phyloP scores from a whole-genome alignment of 2,329 filamentous ascomycete genomes.

The Calonectria pauciramosa region DNA sequence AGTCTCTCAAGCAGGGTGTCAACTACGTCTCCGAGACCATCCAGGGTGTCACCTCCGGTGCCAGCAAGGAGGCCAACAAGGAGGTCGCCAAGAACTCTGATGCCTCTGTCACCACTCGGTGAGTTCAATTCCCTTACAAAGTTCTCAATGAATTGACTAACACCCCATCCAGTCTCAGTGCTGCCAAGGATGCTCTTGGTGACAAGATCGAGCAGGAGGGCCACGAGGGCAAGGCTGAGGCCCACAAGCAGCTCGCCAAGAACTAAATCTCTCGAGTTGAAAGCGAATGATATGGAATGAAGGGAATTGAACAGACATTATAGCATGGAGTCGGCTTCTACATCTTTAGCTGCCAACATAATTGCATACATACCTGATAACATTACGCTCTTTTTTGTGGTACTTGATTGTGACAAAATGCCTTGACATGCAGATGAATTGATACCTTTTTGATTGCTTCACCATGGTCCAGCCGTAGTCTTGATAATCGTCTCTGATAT shows the following conservation, averaged over 20 bases:
- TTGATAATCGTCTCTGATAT: neutral
- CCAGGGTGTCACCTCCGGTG: constrained; percentile 68
- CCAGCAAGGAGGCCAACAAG: constrained; percentile 81
- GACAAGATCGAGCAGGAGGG: constrained; percentile 61
- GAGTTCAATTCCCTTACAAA: constrained; percentile 38
- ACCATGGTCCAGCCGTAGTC: accelerated
- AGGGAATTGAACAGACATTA: neutral
- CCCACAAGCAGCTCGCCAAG: constrained; percentile 56
- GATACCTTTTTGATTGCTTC: neutral
- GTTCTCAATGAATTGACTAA: constrained; percentile 45
- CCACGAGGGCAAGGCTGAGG: constrained; percentile 59
- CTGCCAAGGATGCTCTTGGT: constrained; percentile 63
- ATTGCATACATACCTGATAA: neutral
- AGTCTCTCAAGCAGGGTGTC: constrained; percentile 70
- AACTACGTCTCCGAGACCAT: constrained; percentile 79
- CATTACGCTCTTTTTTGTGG: too few species aligned
- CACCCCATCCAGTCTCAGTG: constrained; percentile 52
- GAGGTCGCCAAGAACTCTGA: constrained; percentile 74
- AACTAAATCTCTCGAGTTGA: constrained; percentile 37
- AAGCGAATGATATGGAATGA: constrained; percentile 24
- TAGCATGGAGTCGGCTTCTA: neutral
- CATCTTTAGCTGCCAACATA: neutral
- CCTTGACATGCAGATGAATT: neutral
- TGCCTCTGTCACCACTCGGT: constrained; percentile 67
- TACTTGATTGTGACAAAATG: neutral